Percentiles rank a stretch among this genome's conserved stretches.
Evolutionary conservation across 257 asterid species (phyloP).

Genomic region (Parsonsia alboflavescens): DNA sequence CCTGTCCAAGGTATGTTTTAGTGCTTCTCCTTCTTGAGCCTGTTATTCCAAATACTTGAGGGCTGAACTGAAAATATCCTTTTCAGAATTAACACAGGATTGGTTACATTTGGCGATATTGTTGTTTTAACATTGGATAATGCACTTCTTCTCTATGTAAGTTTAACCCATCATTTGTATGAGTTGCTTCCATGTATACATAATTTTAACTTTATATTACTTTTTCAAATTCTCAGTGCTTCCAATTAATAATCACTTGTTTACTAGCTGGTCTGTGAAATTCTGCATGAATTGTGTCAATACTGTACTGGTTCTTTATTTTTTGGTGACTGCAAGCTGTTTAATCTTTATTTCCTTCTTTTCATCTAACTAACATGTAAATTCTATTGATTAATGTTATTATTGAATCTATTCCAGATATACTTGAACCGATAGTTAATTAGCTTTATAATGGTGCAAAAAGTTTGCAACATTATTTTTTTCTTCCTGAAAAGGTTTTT

Average conservation of each 20-base stretch:
- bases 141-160: conserved; percentile 74
- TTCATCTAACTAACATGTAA: background rate
- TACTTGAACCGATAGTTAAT: background rate
- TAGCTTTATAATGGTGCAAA: background rate
- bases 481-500: background rate
- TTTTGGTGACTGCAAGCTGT: background rate
- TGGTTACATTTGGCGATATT: conserved; percentile 62
- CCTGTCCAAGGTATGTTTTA: conserved; percentile 67
- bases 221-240: background rate
- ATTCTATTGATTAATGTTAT: background rate
- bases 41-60: background rate
- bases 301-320: background rate
- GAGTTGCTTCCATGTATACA: background rate
- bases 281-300: background rate
- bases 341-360: background rate
- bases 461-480: background rate
- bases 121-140: conserved; percentile 70
- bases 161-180: conserved; percentile 22
- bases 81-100: conserved; percentile 58
- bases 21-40: conserved; percentile 8
- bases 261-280: background rate
- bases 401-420: background rate
- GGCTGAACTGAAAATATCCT: conserved; percentile 14
- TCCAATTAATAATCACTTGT: background rate
- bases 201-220: background rate